Base-by-base conservation (phyloP, 2,329 filamentous ascomycete species). In the Microcyclospora pomicola region DNA sequence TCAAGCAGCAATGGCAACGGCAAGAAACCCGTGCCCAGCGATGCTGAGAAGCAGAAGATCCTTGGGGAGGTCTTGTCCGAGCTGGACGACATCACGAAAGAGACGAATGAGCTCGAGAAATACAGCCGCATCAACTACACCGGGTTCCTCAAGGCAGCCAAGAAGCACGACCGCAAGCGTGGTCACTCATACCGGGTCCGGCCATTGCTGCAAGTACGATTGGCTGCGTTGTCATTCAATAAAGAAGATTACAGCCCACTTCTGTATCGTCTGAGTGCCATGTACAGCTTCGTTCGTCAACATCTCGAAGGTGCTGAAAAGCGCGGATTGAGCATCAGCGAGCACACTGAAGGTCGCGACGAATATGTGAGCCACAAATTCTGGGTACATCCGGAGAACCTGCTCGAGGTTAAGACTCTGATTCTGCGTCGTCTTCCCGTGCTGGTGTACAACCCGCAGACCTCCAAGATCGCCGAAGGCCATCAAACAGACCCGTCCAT, bases 71-170 rank as follows among this genome's bases (percentile, higher is more conserved):
- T 88, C 30, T 71, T 91, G 54, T 61, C 67, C 34, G 85, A 95
- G 65, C 73, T 96, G 39, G 88, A 96, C 60, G 64, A 65, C 38
- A 91, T 96, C 61, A 91, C 83, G 27, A 83, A 84, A 58, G 85
- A 95, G 62, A 79, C 92, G 54, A 88, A 81, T 59, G 83, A 93
- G 67, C 72, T 98, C 49, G 91, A 94, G 64, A 91, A 84, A 60
- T 98, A 91, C 65, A 91, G 85, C 61, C 82, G 80, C 47, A 80
- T 95, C 66, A 98, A 98, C 66, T 98, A 95, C 62, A 94, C 91
- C 5, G 91, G 86, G 34, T 94, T 96, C 63, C 73, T 95, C 56
- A 98, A 98, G 70, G 93, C 93, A 34, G 86, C 86, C 40, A 98
- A 98, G 76, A 98, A 98, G 66, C 91, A 98, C 63, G 91, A 98